A percentile compares a stretch with the other conserved stretches of the same genome.
phyloP scores from a whole-genome alignment of 352 stramenopile species.

The Globisporangium nodosum region DNA sequence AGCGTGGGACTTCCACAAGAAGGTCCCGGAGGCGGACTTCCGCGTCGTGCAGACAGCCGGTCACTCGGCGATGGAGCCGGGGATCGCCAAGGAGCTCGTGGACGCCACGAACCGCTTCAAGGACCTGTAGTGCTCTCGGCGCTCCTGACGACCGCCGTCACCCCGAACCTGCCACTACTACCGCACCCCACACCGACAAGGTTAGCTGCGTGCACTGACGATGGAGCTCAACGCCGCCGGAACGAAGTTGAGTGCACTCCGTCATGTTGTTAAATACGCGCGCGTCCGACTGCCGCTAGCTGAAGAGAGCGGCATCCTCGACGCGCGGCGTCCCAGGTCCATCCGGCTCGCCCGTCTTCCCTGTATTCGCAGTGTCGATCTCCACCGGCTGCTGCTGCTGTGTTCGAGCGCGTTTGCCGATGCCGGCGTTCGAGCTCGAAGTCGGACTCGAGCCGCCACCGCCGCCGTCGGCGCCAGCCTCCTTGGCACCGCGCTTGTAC shows the following conservation, averaged over 20 bases:
- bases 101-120: slow-evolving; percentile 70
- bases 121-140: slow-evolving; percentile 7
- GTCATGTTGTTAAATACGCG: not conserved
- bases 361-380: not conserved
- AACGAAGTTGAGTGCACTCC: not conserved
- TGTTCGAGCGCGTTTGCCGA: slow-evolving; percentile 18
- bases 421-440: not conserved
- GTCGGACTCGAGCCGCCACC: not conserved
- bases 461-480: not conserved
- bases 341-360: not conserved
- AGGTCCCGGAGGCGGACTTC: slow-evolving; percentile 64
- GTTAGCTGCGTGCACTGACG: no score
- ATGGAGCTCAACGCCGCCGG: no score
- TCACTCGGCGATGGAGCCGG: slow-evolving; percentile 70
- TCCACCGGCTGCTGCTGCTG: slow-evolving; percentile 7
- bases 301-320: slow-evolving; percentile 5
- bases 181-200: no score
- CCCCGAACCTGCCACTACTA: no score
- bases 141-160: no score
- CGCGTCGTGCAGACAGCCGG: slow-evolving; percentile 68
- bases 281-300: not conserved
- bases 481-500: slow-evolving; percentile 54
- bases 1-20: slow-evolving; percentile 85
- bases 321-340: not conserved
- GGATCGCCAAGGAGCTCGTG: slow-evolving; percentile 68